phyloP scores from a whole-genome alignment of 1,284 basidiomycete genomes.

The Meira nashicola region DNA sequence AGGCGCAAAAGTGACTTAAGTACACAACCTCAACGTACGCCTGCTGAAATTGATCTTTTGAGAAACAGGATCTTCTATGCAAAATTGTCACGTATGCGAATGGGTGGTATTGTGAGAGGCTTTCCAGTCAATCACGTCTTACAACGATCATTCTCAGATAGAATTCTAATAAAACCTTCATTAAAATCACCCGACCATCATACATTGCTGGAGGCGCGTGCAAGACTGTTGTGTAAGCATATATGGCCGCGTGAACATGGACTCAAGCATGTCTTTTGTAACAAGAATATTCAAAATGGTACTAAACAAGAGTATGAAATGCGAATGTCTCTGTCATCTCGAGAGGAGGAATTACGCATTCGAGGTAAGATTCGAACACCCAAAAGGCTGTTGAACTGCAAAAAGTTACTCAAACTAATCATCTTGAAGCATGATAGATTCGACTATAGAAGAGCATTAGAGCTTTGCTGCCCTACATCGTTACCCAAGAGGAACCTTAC shows the following conservation, averaged over 20 bases:
- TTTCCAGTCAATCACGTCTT: constrained; percentile 61
- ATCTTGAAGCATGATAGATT: constrained; percentile 67
- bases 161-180: neutral
- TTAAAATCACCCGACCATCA: constrained; percentile 15
- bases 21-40: constrained; percentile 17
- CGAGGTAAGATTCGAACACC: constrained; percentile 62
- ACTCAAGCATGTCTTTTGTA: constrained; percentile 62
- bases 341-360: constrained; percentile 69
- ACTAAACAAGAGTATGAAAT: constrained; percentile 57
- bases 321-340: constrained; percentile 53
- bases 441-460: constrained; percentile 65
- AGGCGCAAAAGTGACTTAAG: neutral
- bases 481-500: constrained; percentile 53
- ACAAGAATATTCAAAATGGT: constrained; percentile 17
- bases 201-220: constrained; percentile 36
- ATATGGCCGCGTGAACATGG: constrained; percentile 75
- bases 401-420: constrained; percentile 63
- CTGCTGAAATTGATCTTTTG: constrained; percentile 60
- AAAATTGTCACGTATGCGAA: constrained; percentile 59
- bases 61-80: constrained; percentile 67
- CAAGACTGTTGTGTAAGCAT: constrained; percentile 70
- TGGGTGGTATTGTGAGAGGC: constrained; percentile 59
- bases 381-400: constrained; percentile 61
- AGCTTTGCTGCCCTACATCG: constrained; percentile 69
- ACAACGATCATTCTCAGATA: constrained; percentile 12